phyloP scores from a whole-genome alignment of 2,329 filamentous ascomycete species.

The Xylariaceae sp. region DNA sequence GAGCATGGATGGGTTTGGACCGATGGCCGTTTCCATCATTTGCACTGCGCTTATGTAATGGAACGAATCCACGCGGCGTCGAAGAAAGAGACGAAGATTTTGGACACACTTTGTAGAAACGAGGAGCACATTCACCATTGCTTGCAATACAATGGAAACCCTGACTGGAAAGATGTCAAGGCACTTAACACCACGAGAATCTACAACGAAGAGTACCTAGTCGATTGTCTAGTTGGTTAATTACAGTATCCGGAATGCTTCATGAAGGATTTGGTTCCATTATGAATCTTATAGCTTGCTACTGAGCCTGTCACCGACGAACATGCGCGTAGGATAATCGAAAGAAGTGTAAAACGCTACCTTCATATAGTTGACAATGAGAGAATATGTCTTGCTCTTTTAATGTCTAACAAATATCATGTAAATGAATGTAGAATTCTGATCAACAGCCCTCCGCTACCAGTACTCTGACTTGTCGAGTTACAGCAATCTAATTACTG shows the following conservation, averaged over 20 bases:
- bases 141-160: conserved; percentile 8
- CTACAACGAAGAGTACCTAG: conserved; percentile 7
- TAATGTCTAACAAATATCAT: too few species aligned
- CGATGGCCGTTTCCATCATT: conserved; percentile 9
- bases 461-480: too few species aligned
- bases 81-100: conserved; percentile 1
- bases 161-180: conserved; percentile 11
- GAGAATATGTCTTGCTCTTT: too few species aligned
- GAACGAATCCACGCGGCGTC: conserved; percentile 10
- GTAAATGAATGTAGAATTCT: too few species aligned
- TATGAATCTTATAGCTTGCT: neutral
- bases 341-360: too few species aligned
- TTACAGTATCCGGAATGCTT: neutral
- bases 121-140: conserved; percentile 14
- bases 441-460: too few species aligned
- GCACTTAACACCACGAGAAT: conserved; percentile 16
- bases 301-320: too few species aligned
- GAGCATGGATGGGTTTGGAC: conserved; percentile 11
- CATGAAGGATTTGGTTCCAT: conserved; percentile 3
- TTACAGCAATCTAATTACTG: too few species aligned
- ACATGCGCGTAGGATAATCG: too few species aligned
- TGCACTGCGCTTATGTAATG: conserved; percentile 13
- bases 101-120: conserved; percentile 15
- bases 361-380: too few species aligned
- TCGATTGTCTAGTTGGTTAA: conserved; percentile 11